Conservation (phyloP, 768 basidiomycete genomes). For the Cystofilobasidium capitatum region DNA sequence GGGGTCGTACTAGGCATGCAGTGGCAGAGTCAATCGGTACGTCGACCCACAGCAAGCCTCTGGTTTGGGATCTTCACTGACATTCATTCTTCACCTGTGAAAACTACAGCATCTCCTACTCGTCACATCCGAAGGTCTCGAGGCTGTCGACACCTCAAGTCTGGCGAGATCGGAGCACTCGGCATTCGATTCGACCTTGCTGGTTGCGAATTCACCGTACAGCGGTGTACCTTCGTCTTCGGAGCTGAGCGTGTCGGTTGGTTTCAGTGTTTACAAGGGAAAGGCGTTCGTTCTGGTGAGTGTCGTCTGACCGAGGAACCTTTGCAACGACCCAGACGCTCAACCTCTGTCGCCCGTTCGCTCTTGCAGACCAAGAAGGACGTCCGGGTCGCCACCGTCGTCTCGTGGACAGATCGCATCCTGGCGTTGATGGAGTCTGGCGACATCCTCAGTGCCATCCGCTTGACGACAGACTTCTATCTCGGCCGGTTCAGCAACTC, state of each 20-base stretch:
- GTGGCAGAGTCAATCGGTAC: slow-evolving; percentile 80
- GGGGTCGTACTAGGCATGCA: slow-evolving; percentile 62
- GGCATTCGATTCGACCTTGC: slow-evolving; percentile 29
- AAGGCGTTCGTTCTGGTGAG: slow-evolving; percentile 83
- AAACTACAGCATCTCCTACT: slow-evolving; percentile 32
- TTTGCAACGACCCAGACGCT: background rate
- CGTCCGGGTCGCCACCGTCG: slow-evolving; percentile 68
- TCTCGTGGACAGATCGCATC: slow-evolving; percentile 92
- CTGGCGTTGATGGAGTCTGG: slow-evolving; percentile 71
- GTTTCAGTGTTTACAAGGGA: slow-evolving; percentile 72
- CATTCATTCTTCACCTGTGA: background rate
- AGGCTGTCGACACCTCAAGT: slow-evolving; percentile 58
- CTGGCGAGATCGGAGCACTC: slow-evolving; percentile 53
- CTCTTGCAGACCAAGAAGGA: slow-evolving; percentile 52
- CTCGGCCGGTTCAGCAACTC: slow-evolving; percentile 71
- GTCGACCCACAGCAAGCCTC: slow-evolving; percentile 33
- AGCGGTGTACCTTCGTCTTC: slow-evolving; percentile 9
- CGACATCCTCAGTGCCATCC: slow-evolving; percentile 82
- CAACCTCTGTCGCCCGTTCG: background rate
- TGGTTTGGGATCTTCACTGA: background rate
- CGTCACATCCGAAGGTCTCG: slow-evolving; percentile 48
- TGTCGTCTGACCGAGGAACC: slow-evolving; percentile 8
- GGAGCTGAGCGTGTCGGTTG: slow-evolving; percentile 44
- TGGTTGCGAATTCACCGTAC: slow-evolving; percentile 27
- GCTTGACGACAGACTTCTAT: slow-evolving; percentile 73